Evolutionary conservation across 371 early-diverging fungal species (phyloP), one percentile per base, ranked within the genome.

Genomic region (Sporodiniella umbellata): DNA sequence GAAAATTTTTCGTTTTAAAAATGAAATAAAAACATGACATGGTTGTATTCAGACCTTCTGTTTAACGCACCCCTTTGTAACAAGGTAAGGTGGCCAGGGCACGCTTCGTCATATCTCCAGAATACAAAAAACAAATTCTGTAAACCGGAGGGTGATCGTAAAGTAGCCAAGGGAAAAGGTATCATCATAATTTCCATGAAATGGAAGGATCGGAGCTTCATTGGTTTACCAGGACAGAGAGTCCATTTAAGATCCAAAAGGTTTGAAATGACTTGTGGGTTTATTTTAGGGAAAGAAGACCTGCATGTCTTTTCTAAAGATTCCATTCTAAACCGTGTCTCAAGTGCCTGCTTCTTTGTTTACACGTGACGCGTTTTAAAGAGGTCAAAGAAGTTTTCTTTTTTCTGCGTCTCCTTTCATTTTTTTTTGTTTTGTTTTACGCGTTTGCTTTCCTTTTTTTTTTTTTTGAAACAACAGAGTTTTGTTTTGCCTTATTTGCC

Each of bases 41-140:
- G 35, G 35, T 35, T 35, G n/a, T 35, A 35, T 35, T 35, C 35
- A 35, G 35, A 35, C 35, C 35, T 35, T 35, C n/a, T 7, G 10
- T n/a, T n/a, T n/a, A 28, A 35, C 35, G 35, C 35, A 35, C 35
- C 35, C 35, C 35, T 35, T 14, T 14, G 35, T 35, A 35, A 35
- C 35, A 35, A 35, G 35, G 35, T 35, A 35, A 35, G 35, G 35
- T 35, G 35, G 35, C 35, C 35, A 35, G 35, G 35, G 35, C 35
- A 6, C 35, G 35, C 15, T 35, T 35, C 35, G 35, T 35, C 35
- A 35, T n/a, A 35, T 35, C 35, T 35, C 35, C 35, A 35, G 8
- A 14, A 35, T n/a, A n/a, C n/a, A 28, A 15, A 35, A 14, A 35
- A 35, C 35, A n/a, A n/a, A n/a, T n/a, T n/a, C n/a, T n/a, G n/a